Base-by-base conservation (phyloP, 1,284 basidiomycete species). In the Mycena sp. region DNA sequence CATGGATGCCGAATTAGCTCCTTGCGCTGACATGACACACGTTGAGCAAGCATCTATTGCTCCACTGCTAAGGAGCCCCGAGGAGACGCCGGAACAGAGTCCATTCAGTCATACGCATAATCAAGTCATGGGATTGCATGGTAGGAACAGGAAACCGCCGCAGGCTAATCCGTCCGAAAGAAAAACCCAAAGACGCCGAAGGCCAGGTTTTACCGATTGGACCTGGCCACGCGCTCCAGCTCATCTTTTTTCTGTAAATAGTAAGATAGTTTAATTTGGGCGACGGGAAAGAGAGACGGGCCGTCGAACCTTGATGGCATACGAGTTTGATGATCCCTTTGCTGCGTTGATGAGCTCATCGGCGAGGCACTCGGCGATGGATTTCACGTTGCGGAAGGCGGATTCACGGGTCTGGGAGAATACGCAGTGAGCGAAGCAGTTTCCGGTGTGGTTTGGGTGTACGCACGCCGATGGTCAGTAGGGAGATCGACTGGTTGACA, bases 341-440 rank as follows among this genome's bases (percentile, higher is more conserved):
- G 98, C 98, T 66, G 98, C 98, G 83, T 99, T 99, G 89, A 99
- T 99, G 74, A 99, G 92, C 83, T 99, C 98, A 79, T 99, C 98
- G 70, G 98, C 98, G 67, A 99, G 89, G 84, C 97, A 99, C 85
- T 99, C 96, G 66, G 96, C 95, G 73, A 99, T 93, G 69, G 95
- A 98, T 85, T 99, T 99, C 78, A 98, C 94, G 85, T 99, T 99
- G 82, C 98, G 95, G 96, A 99, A 99, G 59, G 98, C 96, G 61
- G 96, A 98, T 85, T 99, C 98, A 78, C 98, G 97, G 71, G 96
- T 97, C 94, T 95, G 72, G 29, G 59, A 51, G 62, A 64, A 48
- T 57, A 48, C 37, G 69, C 38, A 60, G 56, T 23, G 45, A 19
- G 6, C 7, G 37, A 16, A 29, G 43, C 32, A 51, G 38, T n/a